phyloP scores from a whole-genome alignment of 2,329 filamentous ascomycete genomes.

The Apiospora malaysiana region DNA sequence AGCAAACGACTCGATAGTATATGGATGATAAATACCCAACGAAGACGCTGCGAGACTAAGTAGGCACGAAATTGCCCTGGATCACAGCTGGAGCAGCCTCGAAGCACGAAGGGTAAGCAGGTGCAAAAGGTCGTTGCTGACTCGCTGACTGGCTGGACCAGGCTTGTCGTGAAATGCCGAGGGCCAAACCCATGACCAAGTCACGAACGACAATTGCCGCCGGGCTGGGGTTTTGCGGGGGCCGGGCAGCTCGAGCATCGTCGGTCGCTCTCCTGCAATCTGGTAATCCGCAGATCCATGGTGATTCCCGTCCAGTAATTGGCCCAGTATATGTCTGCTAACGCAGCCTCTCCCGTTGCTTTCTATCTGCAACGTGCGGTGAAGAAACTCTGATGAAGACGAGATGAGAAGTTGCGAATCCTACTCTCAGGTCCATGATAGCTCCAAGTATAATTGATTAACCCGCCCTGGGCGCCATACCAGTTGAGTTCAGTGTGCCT shows the following conservation, averaged over 20 bases:
- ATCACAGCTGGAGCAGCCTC: neutral
- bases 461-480: constrained; percentile 1
- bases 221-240: neutral
- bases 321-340: no score
- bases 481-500: neutral
- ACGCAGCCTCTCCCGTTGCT: no score
- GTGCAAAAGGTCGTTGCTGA: neutral
- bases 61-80: neutral
- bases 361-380: neutral
- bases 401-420: neutral
- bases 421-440: neutral
- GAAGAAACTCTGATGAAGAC: neutral
- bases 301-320: neutral
- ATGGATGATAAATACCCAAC: neutral
- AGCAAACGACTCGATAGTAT: no score
- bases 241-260: no score
- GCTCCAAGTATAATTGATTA: constrained; percentile 5
- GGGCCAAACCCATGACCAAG: neutral
- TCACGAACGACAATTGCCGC: neutral
- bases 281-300: neutral
- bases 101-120: neutral
- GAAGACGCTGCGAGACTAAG: neutral
- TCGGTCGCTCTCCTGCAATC: neutral
- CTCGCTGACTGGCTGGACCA: neutral
- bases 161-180: neutral